These are phyloP conservation scores for Russula lepida DNA, from an alignment of 768 basidiomycete species.

Conservation along the genomic window DNA sequence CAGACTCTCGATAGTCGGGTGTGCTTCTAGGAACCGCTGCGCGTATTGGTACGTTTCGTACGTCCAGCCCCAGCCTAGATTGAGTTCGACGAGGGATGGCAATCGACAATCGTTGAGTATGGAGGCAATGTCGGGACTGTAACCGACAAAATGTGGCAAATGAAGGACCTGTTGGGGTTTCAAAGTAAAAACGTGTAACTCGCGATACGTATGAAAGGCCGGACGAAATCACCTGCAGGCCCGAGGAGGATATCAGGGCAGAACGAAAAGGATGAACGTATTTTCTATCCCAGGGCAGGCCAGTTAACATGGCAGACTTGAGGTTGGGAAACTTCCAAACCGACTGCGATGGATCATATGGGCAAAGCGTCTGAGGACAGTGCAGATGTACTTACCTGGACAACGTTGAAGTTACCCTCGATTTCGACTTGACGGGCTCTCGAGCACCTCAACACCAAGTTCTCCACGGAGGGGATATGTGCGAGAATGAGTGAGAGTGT, in stretches of 20 bases:
- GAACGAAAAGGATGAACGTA: constrained; percentile 10
- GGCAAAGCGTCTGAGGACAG: neutral
- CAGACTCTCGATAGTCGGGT: constrained; percentile 15
- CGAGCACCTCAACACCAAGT: constrained; percentile 11
- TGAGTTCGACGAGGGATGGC: constrained; percentile 10
- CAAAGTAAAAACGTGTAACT: neutral
- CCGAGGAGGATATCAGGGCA: constrained; percentile 1
- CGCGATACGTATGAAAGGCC: neutral
- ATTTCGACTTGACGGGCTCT: constrained; percentile 1
- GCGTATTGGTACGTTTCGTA: constrained; percentile 15
- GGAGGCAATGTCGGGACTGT: constrained; percentile 5
- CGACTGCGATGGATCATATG: neutral
- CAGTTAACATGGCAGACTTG: constrained; percentile 16
- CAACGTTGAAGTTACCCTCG: neutral
- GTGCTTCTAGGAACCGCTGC: constrained; percentile 14
- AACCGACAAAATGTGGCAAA: constrained; percentile 16
- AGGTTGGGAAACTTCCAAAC: constrained; percentile 12
- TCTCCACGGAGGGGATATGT: constrained; percentile 13
- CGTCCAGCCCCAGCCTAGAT: constrained; percentile 18
- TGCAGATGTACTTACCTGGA: neutral
- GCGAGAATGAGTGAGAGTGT: constrained; percentile 13
- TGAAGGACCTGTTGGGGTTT: constrained; percentile 7
- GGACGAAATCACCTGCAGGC: constrained; percentile 1
- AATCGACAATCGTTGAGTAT: constrained; percentile 14
- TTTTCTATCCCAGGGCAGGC: constrained; percentile 13